Evolutionary conservation across 1,284 basidiomycete species (phyloP), one percentile per base, ranked within the genome.

Genomic region (Cryptococcus hybrid): DNA sequence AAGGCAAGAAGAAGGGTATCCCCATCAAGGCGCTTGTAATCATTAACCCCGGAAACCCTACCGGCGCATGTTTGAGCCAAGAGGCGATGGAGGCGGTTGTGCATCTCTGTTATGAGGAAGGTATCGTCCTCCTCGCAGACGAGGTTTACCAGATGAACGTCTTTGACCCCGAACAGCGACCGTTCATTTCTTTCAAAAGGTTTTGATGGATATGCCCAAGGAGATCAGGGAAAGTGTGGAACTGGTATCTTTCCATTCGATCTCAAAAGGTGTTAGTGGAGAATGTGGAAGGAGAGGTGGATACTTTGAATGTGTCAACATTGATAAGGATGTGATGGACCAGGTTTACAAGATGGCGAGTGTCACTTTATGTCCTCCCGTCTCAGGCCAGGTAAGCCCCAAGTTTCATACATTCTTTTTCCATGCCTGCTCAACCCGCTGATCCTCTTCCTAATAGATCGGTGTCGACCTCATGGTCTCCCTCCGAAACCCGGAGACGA

Each of bases 31-130:
- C 89, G 3, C 84, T 97, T 60, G 93, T 94, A 57, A 85, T 96
- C 68, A 96, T 97, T 82, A 96, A 96, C 80, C 93, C 93, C 1
- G 93, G 93, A 35, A 97, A 97, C 80, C 93, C 94, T 18, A 96
- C 93, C 0, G 94, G 93, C 44, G 85, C 87, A 3, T 83, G 93
- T 57, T 82, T 97, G 9, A 84, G 86, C 60, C 81, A 84, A 58
- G 66, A 78, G 49, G 89, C 88, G 24, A 90, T 92, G 82, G 80
- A 84, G 60, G 80, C 83, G 52, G 84, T 97, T 62, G 85, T 95
- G 18, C 79, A 84, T 48, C 79, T 96, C 13, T 94, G 92, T 79
- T 89, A 92, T 75, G 82, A 88, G 65, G 82, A 96, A 77, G 81
- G 82, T n/a, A 85, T 97, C 57, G 86, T 95, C 13, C 84, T 97